Percentiles rank a stretch among this genome's conserved stretches.
These are phyloP conservation scores for Talaromyces albobiverticillius DNA, from an alignment of 2,329 filamentous ascomycete genomes.

Conservation along the genomic window DNA sequence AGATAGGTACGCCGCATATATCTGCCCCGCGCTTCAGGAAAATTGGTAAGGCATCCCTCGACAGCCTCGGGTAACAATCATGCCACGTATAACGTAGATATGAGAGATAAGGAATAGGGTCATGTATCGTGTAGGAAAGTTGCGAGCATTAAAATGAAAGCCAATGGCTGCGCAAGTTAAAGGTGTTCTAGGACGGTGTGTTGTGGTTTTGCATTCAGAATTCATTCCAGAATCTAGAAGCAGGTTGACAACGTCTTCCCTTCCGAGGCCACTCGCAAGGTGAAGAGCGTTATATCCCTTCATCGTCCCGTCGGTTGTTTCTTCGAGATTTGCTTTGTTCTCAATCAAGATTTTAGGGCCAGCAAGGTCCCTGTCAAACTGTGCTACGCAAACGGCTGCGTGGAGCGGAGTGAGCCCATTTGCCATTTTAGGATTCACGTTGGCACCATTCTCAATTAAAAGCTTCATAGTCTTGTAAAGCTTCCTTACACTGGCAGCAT, in stretches of 20 bases:
- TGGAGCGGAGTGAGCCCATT: conserved; percentile 8
- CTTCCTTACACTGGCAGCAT: background rate
- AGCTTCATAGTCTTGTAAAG: background rate
- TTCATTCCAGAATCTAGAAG: conserved; percentile 2
- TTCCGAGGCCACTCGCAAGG: background rate
- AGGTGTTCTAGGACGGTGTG: too few species aligned
- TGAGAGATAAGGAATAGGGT: too few species aligned
- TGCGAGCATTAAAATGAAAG: too few species aligned
- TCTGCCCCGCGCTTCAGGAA: too few species aligned
- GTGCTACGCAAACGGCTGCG: background rate
- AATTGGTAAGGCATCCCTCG: too few species aligned
- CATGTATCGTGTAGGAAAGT: too few species aligned
- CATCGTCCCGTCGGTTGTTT: conserved; percentile 1
- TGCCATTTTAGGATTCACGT: background rate
- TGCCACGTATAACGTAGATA: too few species aligned
- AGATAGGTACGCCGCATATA: too few species aligned
- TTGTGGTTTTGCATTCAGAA: background rate
- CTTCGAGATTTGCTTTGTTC: background rate
- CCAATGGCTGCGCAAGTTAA: too few species aligned
- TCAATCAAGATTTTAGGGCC: background rate
- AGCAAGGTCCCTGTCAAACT: background rate
- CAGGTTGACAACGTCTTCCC: background rate
- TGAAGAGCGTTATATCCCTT: background rate
- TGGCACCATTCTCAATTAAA: background rate
- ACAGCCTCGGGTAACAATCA: too few species aligned